These are phyloP conservation scores for Xylaria polymorpha DNA, from an alignment of 2,329 filamentous ascomycete species.

Conservation along the genomic window DNA sequence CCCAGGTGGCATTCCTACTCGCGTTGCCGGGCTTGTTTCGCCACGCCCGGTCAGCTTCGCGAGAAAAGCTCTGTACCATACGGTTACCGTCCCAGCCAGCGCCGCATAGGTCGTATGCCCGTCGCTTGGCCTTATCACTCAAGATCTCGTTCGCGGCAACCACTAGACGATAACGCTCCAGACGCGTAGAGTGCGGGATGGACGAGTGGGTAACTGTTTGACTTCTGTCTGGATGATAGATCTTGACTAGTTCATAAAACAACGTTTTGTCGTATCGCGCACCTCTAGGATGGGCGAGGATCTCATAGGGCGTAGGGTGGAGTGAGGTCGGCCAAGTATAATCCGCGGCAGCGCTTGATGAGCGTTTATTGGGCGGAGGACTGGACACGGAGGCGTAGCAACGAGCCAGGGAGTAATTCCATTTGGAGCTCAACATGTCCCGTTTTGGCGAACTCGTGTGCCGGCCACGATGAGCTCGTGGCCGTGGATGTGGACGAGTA, in stretches of 20 bases:
- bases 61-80: slow-evolving; percentile 59
- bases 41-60: slow-evolving; percentile 61
- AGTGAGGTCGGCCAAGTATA: slow-evolving; percentile 59
- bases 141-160: slow-evolving; percentile 90
- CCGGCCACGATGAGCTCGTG: slow-evolving; percentile 28
- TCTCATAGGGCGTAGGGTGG: slow-evolving; percentile 87
- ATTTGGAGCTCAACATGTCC: background rate
- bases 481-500: slow-evolving; percentile 29
- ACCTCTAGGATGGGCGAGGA: slow-evolving; percentile 70
- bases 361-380: slow-evolving; percentile 31
- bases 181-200: slow-evolving; percentile 70
- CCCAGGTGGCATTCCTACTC: slow-evolving; percentile 89
- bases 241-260: slow-evolving; percentile 92
- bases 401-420: slow-evolving; percentile 23
- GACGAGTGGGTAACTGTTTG: slow-evolving; percentile 55
- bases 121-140: slow-evolving; percentile 80
- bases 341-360: slow-evolving; percentile 36
- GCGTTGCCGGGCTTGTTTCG: slow-evolving; percentile 60
- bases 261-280: slow-evolving; percentile 82
- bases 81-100: slow-evolving; percentile 77
- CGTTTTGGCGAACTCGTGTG: background rate
- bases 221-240: slow-evolving; percentile 89
- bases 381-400: slow-evolving; percentile 47
- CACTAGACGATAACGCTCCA: slow-evolving; percentile 92
- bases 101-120: slow-evolving; percentile 84